Evolutionary conservation across 495 filamentous ascomycete species (phyloP).

Genomic region (Cercophora newfieldiana): DNA sequence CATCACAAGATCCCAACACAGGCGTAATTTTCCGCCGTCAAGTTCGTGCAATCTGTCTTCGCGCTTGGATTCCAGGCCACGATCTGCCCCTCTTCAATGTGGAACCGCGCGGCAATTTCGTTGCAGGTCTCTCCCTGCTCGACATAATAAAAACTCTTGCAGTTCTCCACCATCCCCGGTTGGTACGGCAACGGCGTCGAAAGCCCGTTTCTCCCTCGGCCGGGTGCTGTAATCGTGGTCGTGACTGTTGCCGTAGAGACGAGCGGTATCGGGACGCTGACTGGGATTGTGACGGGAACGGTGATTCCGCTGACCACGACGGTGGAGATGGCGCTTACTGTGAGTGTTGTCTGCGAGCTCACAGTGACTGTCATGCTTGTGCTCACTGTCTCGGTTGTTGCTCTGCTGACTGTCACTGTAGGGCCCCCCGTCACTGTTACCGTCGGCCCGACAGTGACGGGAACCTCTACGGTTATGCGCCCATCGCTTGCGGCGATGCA

Average conservation of each 20-base stretch:
- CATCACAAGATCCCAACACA: conserved; percentile 22
- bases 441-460: background rate
- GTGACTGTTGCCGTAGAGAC: conserved; percentile 7
- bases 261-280: background rate
- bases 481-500: conserved; percentile 14
- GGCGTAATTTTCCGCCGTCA: conserved; percentile 21
- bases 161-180: conserved; percentile 44
- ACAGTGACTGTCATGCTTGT: conserved; percentile 2
- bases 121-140: conserved; percentile 21
- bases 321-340: background rate
- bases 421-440: background rate
- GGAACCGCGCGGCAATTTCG: conserved; percentile 15
- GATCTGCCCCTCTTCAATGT: conserved; percentile 10
- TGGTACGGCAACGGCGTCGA: conserved; percentile 37
- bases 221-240: conserved; percentile 7
- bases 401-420: background rate
- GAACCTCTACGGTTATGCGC: background rate
- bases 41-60: conserved; percentile 11
- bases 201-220: conserved; percentile 24
- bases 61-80: conserved; percentile 23
- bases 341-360: background rate
- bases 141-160: conserved; percentile 46
- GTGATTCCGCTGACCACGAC: background rate
- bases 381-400: background rate
- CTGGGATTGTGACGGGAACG: background rate